Base-by-base conservation (phyloP, 2,329 filamentous ascomycete genomes). In the Fusarium hainanense region DNA sequence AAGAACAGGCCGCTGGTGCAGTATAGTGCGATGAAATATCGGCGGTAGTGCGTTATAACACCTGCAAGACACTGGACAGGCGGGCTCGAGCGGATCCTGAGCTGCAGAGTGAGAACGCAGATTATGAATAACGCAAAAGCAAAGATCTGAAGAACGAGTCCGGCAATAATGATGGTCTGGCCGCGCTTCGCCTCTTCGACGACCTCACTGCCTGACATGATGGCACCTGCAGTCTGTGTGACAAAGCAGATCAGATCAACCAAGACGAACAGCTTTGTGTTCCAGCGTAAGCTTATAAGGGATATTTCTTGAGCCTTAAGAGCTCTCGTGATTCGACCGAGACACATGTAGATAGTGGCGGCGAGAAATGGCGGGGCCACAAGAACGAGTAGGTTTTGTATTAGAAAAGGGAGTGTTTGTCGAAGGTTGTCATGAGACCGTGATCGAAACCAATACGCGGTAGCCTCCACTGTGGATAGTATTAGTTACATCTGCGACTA, bases 111-210 rank as follows among this genome's bases (percentile, higher is more conserved):
- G 18, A 37, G 18, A 11, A 37, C 34, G 18, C 34, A 37, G 34
- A 37, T 11, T n/a, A 37, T 37, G 18, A 37, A 37, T 4, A 37
- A n/a, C 0, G 34, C 34, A 37, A 75, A 80, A 5, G 44, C 44
- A 20, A 27, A 0, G 7, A 47, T 30, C 28, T 47, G 44, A 18
- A 27, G 14, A 20, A 30, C 28, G 4, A 47, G n/a, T 12, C 44
- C 44, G 28, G 7, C 9, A 10, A 47, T 47, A 8, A 47, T 18
- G 12, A 47, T 47, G 16, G 1, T 47, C 18, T n/a, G 44, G n/a
- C 27, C 44, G 9, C 28, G 25, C 16, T 25, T 47, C 7, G 28
- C 28, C 10, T 20, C 7, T 5, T 47, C 44, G 6, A 27, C 7
- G 4, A 21, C 5, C 16, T 27, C 27, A 16, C 23, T 28, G 16